phyloP scores from a whole-genome alignment of 108 stramenopile species.

The Asterionellopsis glacialis region DNA sequence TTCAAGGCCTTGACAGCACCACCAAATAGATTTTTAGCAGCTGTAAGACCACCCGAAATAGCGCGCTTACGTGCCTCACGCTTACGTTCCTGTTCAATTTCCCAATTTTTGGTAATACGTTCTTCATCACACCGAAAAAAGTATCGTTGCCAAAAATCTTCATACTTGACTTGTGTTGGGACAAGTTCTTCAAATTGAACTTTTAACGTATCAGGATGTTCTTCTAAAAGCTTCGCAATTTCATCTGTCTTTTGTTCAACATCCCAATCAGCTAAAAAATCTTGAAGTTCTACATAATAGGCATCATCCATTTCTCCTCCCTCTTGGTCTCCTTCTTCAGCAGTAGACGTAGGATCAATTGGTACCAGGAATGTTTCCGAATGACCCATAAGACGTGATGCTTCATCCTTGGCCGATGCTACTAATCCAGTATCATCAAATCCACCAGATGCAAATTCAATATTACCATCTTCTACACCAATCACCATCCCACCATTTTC shows the following conservation, averaged over 20 bases:
- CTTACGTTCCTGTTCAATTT: slow-evolving; percentile 14
- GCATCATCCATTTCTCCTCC: neutral
- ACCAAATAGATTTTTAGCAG: slow-evolving; percentile 42
- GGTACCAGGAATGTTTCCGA: slow-evolving; percentile 7
- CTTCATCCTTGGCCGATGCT: slow-evolving; percentile 1
- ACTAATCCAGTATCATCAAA: slow-evolving; percentile 5
- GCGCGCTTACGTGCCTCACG: slow-evolving; percentile 1
- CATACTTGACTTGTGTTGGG: slow-evolving; percentile 37
- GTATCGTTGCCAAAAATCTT: slow-evolving; percentile 74
- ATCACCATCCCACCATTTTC: neutral
- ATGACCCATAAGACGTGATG: neutral
- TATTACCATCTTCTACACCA: neutral
- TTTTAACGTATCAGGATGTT: slow-evolving; percentile 35
- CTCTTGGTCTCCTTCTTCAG: slow-evolving; percentile 12
- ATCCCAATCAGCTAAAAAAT: slow-evolving; percentile 25
- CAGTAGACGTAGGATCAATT: neutral
- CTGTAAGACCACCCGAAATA: slow-evolving; percentile 8
- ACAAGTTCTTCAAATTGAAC: slow-evolving; percentile 39
- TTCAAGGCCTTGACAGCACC: slow-evolving; percentile 43
- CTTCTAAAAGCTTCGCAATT: slow-evolving; percentile 41
- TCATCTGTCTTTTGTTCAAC: slow-evolving; percentile 49
- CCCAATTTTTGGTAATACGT: slow-evolving; percentile 21
- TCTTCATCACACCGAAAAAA: slow-evolving; percentile 49
- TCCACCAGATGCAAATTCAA: neutral
- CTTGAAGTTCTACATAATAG: slow-evolving; percentile 6